Evolutionary conservation across 2,329 filamentous ascomycete species (phyloP).

Genomic region (Colletotrichum sp.): DNA sequence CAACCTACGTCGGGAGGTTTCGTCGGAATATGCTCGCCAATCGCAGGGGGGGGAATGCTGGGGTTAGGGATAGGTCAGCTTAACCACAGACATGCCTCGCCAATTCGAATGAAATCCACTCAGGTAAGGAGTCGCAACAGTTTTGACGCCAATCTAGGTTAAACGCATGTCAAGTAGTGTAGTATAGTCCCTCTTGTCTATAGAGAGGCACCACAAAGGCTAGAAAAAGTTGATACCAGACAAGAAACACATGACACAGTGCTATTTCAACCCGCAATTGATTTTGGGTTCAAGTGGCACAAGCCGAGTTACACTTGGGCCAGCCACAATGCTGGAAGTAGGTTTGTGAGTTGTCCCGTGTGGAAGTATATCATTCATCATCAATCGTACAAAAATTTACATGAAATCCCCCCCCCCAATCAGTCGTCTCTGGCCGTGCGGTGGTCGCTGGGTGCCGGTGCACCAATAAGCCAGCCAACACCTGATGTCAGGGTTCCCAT

Average conservation of each 20-base stretch:
- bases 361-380: not conserved
- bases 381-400: not conserved
- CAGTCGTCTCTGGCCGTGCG: conserved; percentile 30
- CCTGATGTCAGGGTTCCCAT: conserved; percentile 71
- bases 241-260: not conserved
- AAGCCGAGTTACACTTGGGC: not conserved
- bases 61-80: not conserved
- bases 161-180: not conserved
- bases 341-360: not conserved
- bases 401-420: not conserved
- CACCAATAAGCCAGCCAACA: conserved; percentile 71
- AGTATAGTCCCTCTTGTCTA: not conserved
- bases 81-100: not conserved
- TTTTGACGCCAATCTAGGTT: not conserved
- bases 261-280: not conserved
- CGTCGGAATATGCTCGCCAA: not conserved
- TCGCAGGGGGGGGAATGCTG: not conserved
- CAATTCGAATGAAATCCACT: not conserved
- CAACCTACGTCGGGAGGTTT: not conserved
- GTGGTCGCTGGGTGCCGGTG: conserved; percentile 49
- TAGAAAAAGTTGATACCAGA: not conserved
- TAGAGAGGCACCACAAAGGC: not conserved
- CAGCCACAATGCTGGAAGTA: not conserved
- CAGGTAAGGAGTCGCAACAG: not conserved
- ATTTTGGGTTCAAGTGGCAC: not conserved